A percentile compares a stretch with the other conserved stretches of the same genome.
These are phyloP conservation scores for Prunella vulgaris DNA, from an alignment of 257 asterid species.

Conservation along the genomic window DNA sequence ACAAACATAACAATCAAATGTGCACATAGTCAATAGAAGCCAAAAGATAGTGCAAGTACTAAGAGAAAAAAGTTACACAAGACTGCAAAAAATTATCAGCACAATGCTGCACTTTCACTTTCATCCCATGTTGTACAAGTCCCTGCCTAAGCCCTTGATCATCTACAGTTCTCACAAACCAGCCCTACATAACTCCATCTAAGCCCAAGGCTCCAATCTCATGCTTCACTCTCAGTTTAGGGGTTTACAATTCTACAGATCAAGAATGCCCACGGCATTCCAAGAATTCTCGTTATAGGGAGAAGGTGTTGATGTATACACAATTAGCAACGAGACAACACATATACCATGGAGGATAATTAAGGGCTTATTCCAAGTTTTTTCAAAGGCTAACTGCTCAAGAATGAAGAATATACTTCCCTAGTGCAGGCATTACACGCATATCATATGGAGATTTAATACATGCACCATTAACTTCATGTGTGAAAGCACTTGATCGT, in stretches of 20 bases:
- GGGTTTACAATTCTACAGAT: neutral
- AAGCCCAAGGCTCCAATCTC: neutral
- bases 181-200: too few relatives aligned
- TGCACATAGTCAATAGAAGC: neutral
- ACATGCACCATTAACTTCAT: neutral
- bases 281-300: too few relatives aligned
- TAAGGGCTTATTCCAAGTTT: neutral
- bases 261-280: too few relatives aligned
- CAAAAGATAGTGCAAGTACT: neutral
- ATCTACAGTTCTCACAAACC: too few relatives aligned
- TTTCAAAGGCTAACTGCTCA: neutral
- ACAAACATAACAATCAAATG: neutral
- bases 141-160: too few relatives aligned
- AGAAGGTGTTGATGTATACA: neutral
- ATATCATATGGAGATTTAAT: neutral
- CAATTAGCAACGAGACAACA: neutral
- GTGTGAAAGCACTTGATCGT: neutral
- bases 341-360: neutral
- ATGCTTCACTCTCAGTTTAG: neutral
- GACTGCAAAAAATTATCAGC: neutral
- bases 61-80: neutral
- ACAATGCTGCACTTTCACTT: neutral
- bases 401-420: neutral
- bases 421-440: neutral
- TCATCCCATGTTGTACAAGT: neutral